These are phyloP conservation scores for Glomus cerebriforme DNA, from an alignment of 192 early-diverging fungal species.

Conservation along the genomic window DNA sequence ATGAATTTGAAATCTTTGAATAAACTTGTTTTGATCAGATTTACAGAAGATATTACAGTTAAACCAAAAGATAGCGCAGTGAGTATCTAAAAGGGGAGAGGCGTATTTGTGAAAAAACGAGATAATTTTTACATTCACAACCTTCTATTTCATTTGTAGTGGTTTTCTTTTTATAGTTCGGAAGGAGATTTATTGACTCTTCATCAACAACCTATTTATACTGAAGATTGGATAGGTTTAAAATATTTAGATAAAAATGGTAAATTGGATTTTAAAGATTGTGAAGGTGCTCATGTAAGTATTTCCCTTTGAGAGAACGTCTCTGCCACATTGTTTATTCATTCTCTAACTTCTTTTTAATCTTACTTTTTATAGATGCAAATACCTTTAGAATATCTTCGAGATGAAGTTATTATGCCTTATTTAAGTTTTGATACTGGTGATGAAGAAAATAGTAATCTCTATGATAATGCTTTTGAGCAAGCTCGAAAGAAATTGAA, in stretches of 20 bases:
- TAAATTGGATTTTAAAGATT: slow-evolving; percentile 47
- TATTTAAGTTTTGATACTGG: slow-evolving; percentile 34
- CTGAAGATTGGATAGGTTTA: slow-evolving; percentile 73
- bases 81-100: slow-evolving; percentile 15
- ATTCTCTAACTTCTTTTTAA: neutral
- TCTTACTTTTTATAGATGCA: slow-evolving; percentile 41
- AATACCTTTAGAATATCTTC: slow-evolving; percentile 45
- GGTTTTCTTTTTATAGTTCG: slow-evolving; percentile 72
- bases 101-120: neutral
- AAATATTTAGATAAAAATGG: slow-evolving; percentile 52
- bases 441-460: neutral
- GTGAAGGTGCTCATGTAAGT: slow-evolving; percentile 60
- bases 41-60: slow-evolving; percentile 78
- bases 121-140: neutral
- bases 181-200: slow-evolving; percentile 54
- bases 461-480: too few species aligned
- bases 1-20: slow-evolving; percentile 63
- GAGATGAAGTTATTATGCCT: slow-evolving; percentile 40
- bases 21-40: slow-evolving; percentile 80
- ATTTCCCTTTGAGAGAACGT: too few species aligned
- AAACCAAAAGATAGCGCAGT: slow-evolving; percentile 61
- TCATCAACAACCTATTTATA: slow-evolving; percentile 60
- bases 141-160: slow-evolving; percentile 40
- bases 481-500: too few species aligned
- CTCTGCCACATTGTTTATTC: too few species aligned